Conservation (phyloP, 2,329 filamentous ascomycete species). For the Aureobasidium leucospermi region DNA sequence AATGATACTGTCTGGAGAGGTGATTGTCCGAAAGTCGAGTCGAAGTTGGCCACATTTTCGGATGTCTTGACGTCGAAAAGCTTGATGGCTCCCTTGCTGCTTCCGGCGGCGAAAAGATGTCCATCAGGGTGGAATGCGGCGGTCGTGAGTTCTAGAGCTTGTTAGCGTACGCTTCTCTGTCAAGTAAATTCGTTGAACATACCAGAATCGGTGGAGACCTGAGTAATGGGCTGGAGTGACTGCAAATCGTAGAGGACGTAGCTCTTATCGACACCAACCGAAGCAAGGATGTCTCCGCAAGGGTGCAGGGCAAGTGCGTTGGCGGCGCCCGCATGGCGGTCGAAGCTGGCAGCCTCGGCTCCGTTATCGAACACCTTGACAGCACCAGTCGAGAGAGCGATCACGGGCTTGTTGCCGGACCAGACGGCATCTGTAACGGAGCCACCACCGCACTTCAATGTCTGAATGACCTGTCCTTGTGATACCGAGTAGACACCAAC, state of each 20-base stretch:
- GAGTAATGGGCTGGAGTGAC: slow-evolving; percentile 60
- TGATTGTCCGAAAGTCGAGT: slow-evolving; percentile 39
- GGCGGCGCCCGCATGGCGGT: slow-evolving; percentile 75
- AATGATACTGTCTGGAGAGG: slow-evolving; percentile 73
- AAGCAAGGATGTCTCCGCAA: slow-evolving; percentile 73
- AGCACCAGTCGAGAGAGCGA: slow-evolving; percentile 67
- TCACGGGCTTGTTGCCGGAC: slow-evolving; percentile 60
- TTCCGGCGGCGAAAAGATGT: slow-evolving; percentile 83
- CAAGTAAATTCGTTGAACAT: slow-evolving; percentile 32
- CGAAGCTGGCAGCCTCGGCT: slow-evolving; percentile 59
- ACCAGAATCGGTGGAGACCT: slow-evolving; percentile 75
- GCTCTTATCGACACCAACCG: slow-evolving; percentile 85
- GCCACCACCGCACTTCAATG: slow-evolving; percentile 55
- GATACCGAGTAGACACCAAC: slow-evolving; percentile 73
- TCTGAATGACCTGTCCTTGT: slow-evolving; percentile 65
- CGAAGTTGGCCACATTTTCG: slow-evolving; percentile 66
- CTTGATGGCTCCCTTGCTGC: slow-evolving; percentile 71
- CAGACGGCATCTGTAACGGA: slow-evolving; percentile 61
- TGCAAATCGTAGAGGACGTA: slow-evolving; percentile 81
- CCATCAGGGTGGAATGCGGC: slow-evolving; percentile 93
- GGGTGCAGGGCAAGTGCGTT: slow-evolving; percentile 76
- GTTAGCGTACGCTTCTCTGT: slow-evolving; percentile 23
- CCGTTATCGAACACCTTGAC: slow-evolving; percentile 75
- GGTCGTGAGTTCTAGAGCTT: slow-evolving; percentile 57
- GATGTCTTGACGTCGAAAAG: slow-evolving; percentile 82